Conservation (phyloP, 1,139 yeast species). For the Diutina pseudorugosa region DNA sequence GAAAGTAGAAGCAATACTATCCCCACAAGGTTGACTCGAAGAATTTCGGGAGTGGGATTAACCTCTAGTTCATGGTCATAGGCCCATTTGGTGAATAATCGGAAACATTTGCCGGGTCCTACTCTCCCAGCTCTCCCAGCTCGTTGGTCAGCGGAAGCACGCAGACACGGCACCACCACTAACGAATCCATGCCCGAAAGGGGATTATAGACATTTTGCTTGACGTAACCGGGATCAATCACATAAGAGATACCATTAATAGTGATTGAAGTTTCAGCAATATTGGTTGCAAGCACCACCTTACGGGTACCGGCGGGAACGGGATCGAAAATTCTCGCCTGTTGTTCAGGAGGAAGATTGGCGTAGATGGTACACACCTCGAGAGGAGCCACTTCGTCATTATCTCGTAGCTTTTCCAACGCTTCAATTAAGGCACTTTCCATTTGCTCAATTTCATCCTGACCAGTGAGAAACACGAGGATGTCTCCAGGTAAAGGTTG, state of each 20-base stretch:
- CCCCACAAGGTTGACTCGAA: constrained; percentile 67
- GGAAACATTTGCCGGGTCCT: constrained; percentile 90
- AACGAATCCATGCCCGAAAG: constrained; percentile 84
- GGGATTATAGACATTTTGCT: constrained; percentile 75
- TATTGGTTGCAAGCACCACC: constrained; percentile 88
- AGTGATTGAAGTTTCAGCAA: constrained; percentile 94
- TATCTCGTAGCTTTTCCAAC: constrained; percentile 44
- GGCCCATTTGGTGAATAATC: constrained; percentile 82
- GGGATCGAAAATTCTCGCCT: constrained; percentile 73
- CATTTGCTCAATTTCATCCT: constrained; percentile 83
- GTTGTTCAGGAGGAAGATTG: constrained; percentile 76
- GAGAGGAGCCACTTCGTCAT: constrained; percentile 25
- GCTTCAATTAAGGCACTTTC: constrained; percentile 64
- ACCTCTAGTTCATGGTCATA: constrained; percentile 64
- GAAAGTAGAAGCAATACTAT: constrained; percentile 66
- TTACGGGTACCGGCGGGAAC: constrained; percentile 72
- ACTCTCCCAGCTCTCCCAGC: constrained; percentile 98
- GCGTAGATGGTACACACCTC: constrained; percentile 88
- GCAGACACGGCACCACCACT: constrained; percentile 75
- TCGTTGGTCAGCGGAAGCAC: constrained; percentile 91
- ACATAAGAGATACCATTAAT: constrained; percentile 86
- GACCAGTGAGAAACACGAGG: constrained; percentile 77
- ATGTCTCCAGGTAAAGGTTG: constrained; percentile 63
- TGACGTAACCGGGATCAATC: constrained; percentile 87
- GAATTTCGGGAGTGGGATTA: constrained; percentile 81